Conservation (phyloP, 371 early-diverging fungal genomes). For the Mortierella sp. region DNA sequence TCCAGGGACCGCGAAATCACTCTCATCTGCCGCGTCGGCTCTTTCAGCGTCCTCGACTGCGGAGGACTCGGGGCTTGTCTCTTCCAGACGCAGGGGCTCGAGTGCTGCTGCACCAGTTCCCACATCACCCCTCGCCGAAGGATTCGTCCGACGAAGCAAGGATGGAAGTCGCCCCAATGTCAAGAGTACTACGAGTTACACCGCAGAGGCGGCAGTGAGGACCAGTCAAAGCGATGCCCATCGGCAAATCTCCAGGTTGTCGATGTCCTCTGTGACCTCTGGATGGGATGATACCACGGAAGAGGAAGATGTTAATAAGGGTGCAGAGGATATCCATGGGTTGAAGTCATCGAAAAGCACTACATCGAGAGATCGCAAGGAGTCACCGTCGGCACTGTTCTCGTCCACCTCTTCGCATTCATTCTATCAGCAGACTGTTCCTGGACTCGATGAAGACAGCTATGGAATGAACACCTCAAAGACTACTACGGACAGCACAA, state of each 20-base stretch:
- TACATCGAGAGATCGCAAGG: constrained; percentile 4
- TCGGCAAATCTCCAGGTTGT: constrained; percentile 23
- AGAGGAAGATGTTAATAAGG: constrained; percentile 2
- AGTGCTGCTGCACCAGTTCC: constrained; percentile 8
- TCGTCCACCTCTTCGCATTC: constrained; percentile 20
- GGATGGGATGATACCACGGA: constrained; percentile 35
- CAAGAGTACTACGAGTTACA: not conserved
- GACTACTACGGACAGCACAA: not conserved
- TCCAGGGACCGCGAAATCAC: not conserved
- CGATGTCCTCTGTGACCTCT: constrained; percentile 26
- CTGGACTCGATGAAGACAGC: constrained; percentile 25
- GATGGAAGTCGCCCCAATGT: constrained; percentile 19
- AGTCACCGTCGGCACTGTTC: not conserved
- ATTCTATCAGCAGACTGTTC: constrained; percentile 47
- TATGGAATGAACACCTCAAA: not conserved
- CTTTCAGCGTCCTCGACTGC: constrained; percentile 4
- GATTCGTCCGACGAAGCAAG: constrained; percentile 33
- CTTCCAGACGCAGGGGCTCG: constrained; percentile 20
- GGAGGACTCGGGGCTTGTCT: constrained; percentile 5
- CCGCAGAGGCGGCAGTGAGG: constrained; percentile 14
- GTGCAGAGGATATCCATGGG: not conserved
- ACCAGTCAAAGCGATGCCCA: constrained; percentile 38
- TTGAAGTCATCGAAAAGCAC: not conserved
- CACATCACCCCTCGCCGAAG: constrained; percentile 16
- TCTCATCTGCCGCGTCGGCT: not conserved